A percentile compares a stretch with the other conserved stretches of the same genome.
phyloP scores from a whole-genome alignment of 306 rosid species.

The Quercus agrifolia region DNA sequence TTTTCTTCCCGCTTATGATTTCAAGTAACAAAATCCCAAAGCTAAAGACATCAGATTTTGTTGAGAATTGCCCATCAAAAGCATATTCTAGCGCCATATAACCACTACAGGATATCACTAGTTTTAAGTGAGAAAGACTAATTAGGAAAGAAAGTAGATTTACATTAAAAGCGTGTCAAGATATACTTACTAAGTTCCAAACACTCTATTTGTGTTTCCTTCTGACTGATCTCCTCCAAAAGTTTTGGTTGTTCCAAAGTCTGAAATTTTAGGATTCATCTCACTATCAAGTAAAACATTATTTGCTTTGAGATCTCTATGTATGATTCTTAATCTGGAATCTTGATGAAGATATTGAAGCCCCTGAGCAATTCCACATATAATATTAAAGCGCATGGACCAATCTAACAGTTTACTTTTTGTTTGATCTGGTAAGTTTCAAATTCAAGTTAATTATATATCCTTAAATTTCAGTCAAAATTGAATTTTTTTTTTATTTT shows the following conservation, averaged over 20 bases:
- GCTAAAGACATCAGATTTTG: conserved; percentile 55
- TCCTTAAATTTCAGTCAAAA: no score
- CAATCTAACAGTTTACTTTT: no score
- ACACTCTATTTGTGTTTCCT: no score
- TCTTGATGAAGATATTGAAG: conserved; percentile 59
- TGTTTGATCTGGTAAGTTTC: no score
- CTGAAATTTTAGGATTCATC: conserved; percentile 60
- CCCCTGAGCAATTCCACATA: conserved; percentile 44
- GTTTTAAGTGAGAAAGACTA: neutral
- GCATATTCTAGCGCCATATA: conserved; percentile 64
- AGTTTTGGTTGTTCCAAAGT: conserved; percentile 50
- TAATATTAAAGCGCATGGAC: conserved; percentile 44
- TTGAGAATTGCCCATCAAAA: conserved; percentile 43
- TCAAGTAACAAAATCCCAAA: conserved; percentile 55
- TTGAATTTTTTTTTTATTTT: no score
- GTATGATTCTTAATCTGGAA: conserved; percentile 50
- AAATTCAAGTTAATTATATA: no score
- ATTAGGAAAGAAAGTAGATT: no score
- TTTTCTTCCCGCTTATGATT: conserved; percentile 42
- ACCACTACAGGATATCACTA: conserved; percentile 30
- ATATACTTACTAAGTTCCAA: conserved; percentile 51
- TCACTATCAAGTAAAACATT: conserved; percentile 46
- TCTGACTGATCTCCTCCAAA: no score
- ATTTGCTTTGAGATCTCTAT: conserved; percentile 54
- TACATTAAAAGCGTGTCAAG: neutral